Evolutionary conservation across 2,329 filamentous ascomycete genomes (phyloP).

Genomic region (Aspergillus japonicus): DNA sequence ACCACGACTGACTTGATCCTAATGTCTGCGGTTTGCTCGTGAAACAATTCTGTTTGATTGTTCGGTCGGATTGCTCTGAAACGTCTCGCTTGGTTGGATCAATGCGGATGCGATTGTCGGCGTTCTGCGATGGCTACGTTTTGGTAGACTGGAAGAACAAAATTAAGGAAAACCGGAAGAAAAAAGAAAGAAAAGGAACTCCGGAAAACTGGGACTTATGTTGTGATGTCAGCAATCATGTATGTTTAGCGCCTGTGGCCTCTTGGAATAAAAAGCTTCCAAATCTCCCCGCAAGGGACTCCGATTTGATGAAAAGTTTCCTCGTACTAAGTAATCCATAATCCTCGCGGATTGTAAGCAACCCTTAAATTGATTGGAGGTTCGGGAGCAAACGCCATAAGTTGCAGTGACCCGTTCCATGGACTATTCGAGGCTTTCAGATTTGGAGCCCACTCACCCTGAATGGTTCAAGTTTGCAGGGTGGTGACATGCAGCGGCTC

Average conservation of each 20-base stretch:
- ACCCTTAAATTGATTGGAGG: not conserved
- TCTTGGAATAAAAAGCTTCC: slow-evolving; percentile 1
- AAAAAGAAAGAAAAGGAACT: slow-evolving; percentile 2
- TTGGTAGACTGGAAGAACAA: not conserved
- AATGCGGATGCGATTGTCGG: not conserved
- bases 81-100: not conserved
- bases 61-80: not conserved
- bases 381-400: not conserved
- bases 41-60: slow-evolving; percentile 15
- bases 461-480: not conserved
- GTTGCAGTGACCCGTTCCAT: not conserved
- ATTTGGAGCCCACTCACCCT: not conserved
- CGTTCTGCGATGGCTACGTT: not conserved
- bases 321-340: too few species aligned
- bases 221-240: slow-evolving; percentile 16
- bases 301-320: not conserved
- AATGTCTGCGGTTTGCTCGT: slow-evolving; percentile 20
- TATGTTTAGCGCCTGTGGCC: slow-evolving; percentile 17
- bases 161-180: slow-evolving; percentile 3
- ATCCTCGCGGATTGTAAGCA: not conserved
- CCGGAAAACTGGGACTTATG: slow-evolving; percentile 10
- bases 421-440: not conserved
- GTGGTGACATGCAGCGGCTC: not conserved
- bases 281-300: slow-evolving; percentile 3
- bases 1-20: slow-evolving; percentile 12